Conservation (phyloP, 768 basidiomycete genomes). For the Cyclocybe cylindracea region DNA sequence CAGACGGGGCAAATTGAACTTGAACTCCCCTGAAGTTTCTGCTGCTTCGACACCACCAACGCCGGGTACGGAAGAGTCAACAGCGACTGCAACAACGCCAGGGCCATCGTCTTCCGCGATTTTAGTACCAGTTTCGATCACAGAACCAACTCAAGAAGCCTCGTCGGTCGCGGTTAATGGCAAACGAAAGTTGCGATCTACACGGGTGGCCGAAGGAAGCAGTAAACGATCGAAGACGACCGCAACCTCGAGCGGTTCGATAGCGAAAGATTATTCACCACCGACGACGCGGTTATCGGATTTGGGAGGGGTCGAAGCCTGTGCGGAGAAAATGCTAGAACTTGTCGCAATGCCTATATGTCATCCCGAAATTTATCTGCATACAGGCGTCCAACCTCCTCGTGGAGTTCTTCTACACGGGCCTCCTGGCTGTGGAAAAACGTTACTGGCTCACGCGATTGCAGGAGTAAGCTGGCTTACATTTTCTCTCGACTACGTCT, state of each 20-base stretch:
- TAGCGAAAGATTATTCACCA: constrained; percentile 67
- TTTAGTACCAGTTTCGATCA: constrained; percentile 3
- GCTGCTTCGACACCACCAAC: constrained; percentile 21
- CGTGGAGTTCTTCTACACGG: constrained; percentile 92
- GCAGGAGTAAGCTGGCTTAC: constrained; percentile 68
- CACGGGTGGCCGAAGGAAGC: constrained; percentile 50
- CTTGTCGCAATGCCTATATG: constrained; percentile 95
- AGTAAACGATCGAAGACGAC: constrained; percentile 60
- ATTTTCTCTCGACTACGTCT: neutral
- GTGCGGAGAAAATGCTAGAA: constrained; percentile 91
- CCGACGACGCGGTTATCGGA: constrained; percentile 79
- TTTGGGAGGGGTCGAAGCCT: constrained; percentile 84
- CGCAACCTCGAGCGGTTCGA: constrained; percentile 26
- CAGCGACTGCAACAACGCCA: constrained; percentile 11
- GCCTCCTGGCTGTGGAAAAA: constrained; percentile 51
- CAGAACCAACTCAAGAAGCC: constrained; percentile 11
- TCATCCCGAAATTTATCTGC: constrained; percentile 94
- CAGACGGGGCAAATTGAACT: constrained; percentile 63
- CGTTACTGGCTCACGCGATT: constrained; percentile 67
- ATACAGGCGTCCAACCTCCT: constrained; percentile 91
- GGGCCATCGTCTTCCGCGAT: constrained; percentile 9
- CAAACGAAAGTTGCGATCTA: constrained; percentile 67
- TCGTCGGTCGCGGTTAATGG: constrained; percentile 23
- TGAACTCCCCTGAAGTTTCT: constrained; percentile 48
- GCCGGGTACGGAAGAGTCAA: constrained; percentile 18